Evolutionary conservation across 768 basidiomycete species (phyloP).

Genomic region (Neoboletus brunneissimus): DNA sequence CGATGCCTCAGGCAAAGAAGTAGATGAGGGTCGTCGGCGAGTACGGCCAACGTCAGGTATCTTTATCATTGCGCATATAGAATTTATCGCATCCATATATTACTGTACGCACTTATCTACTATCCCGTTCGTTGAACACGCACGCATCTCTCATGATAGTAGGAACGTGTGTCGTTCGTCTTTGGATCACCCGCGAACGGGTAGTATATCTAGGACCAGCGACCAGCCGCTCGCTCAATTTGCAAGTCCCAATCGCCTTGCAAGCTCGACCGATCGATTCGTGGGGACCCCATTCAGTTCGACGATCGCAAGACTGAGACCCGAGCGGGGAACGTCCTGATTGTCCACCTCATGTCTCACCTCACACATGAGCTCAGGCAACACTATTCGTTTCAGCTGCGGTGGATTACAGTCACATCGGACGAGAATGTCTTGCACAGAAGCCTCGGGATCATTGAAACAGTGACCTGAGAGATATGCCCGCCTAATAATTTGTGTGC

Average conservation of each 20-base stretch:
- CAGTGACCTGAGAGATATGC: not conserved
- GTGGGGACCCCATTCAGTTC: no score
- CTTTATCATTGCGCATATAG: constrained; percentile 17
- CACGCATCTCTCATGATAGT: not conserved
- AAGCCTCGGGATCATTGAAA: not conserved
- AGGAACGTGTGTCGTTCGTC: not conserved
- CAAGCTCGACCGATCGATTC: not conserved
- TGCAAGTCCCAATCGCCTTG: not conserved
- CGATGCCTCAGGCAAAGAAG: constrained; percentile 66
- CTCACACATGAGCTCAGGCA: no score
- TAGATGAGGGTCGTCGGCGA: constrained; percentile 37
- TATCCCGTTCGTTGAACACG: constrained; percentile 6
- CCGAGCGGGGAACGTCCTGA: no score
- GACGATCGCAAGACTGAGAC: no score
- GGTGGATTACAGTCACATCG: no score
- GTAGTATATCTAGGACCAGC: not conserved
- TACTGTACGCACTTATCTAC: constrained; percentile 13
- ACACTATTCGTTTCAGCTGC: no score
- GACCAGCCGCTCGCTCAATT: not conserved
- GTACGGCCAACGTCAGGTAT: not conserved
- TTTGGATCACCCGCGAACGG: not conserved
- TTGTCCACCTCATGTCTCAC: no score
- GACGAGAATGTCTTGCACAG: no score
- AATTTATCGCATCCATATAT: constrained; percentile 14
- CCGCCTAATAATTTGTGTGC: not conserved